Evolutionary conservation across 2,329 filamentous ascomycete species (phyloP), one percentile per base, ranked within the genome.

Genomic region (Eutypella sp.): DNA sequence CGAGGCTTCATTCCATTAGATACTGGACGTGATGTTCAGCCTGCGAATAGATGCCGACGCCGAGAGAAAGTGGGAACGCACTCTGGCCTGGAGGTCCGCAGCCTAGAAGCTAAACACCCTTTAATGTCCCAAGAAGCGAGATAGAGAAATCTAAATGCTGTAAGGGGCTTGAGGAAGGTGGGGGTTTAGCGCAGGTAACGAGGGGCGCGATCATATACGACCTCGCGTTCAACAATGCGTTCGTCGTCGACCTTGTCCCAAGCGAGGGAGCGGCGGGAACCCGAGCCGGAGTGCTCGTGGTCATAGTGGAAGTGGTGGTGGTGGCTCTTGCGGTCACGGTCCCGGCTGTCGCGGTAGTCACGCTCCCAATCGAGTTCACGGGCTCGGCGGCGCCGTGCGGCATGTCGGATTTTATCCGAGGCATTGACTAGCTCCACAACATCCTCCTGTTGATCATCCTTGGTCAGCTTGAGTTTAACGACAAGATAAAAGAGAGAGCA

Each of bases 351-450:
- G 43, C 74, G 72, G 53, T 74, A 74, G 36, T 79, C 72, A 45
- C 78, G 73, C 66, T 88, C 83, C 61, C 74, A 82, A 59, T 78
- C 70, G 31, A 75, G 67, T 54, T 82, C 76, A 40, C 72, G 71
- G 29, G 73, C 68, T 42, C 77, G 72, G 16, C 75, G 67, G 58
- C 71, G 72, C 48, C 78, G 75, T 27, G 68, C 78, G 46, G 6
- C 5, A 11, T 79, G 79, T 29, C 89, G 86, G 60, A 96, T 93
- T 18, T 87, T 79, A 50, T 95, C 87, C 1, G 89, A 89, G 3
- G 95, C 66, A 52, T 93, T 81, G 22, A 95, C 88, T 4, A 97
- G 79, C 52, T 85, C 82, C 37, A 89, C 78, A 40, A 97, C 88
- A 55, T 96, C 89, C 62, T 95, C 89, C 89, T 96, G 57, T 41